Evolutionary conservation across 164 flowering plant species (phyloP).

Genomic region (Aristolochia contorta): DNA sequence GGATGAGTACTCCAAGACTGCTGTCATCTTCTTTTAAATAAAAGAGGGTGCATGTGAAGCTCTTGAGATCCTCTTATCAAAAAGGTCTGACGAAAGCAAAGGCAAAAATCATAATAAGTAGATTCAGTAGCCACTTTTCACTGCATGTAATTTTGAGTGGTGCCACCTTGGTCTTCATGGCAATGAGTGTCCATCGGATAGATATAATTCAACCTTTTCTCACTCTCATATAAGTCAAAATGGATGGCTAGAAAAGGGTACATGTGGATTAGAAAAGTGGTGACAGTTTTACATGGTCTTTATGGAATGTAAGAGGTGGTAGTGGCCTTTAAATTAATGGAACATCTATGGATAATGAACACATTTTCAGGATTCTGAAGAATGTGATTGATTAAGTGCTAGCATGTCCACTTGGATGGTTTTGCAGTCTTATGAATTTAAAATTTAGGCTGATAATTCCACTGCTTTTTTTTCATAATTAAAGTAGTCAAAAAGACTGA

Average conservation of each 20-base stretch:
- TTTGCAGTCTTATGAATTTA: too few species aligned
- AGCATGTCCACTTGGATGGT: too few species aligned
- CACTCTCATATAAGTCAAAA: background rate
- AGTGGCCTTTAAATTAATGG: too few species aligned
- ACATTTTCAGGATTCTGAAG: too few species aligned
- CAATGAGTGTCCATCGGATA: background rate
- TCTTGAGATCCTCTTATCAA: background rate
- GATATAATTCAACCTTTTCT: background rate
- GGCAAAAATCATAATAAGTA: background rate
- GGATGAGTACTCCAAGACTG: too few species aligned
- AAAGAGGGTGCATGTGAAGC: background rate
- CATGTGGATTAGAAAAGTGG: background rate
- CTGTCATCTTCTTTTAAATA: background rate
- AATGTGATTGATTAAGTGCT: too few species aligned
- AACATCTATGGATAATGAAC: too few species aligned
- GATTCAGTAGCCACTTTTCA: background rate
- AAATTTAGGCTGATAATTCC: too few species aligned
- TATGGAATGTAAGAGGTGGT: too few species aligned
- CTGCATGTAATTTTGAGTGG: background rate
- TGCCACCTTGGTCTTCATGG: conserved; percentile 1
- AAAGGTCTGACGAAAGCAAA: background rate
- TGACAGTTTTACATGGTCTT: background rate
- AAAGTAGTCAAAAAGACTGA: too few species aligned
- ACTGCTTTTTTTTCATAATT: too few species aligned
- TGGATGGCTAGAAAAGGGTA: conserved; percentile 1